Evolutionary conservation across 257 asterid genomes (phyloP).

Genomic region (Nicotiana tabacum): DNA sequence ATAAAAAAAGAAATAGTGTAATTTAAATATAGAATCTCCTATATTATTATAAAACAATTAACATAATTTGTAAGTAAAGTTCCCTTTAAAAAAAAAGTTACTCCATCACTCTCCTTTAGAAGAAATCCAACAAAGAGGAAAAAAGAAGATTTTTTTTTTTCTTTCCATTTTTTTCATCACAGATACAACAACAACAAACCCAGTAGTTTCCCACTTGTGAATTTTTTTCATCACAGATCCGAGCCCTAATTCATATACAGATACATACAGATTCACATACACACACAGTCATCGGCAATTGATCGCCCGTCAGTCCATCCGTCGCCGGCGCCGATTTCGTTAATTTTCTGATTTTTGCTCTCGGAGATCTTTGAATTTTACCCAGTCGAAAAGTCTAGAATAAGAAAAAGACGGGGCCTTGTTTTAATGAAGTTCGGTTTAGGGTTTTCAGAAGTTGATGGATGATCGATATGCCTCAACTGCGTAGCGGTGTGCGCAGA

Average conservation of each 20-base stretch:
- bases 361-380: slow-evolving; percentile 17
- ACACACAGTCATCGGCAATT: neutral
- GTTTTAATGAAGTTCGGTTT: slow-evolving; percentile 23
- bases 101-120: too few relatives aligned
- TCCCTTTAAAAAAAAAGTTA: too few relatives aligned
- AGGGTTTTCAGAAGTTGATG: slow-evolving; percentile 10
- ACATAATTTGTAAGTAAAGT: too few relatives aligned
- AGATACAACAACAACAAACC: neutral
- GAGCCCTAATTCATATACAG: slow-evolving; percentile 14
- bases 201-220: too few relatives aligned
- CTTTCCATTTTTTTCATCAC: neutral
- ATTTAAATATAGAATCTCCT: too few relatives aligned
- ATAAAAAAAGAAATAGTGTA: too few relatives aligned
- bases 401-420: neutral
- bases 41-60: too few relatives aligned
- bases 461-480: slow-evolving; percentile 45
- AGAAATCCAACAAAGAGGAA: too few relatives aligned
- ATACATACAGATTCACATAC: neutral
- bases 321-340: neutral
- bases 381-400: neutral
- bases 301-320: neutral
- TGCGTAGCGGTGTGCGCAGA: slow-evolving; percentile 45
- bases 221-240: slow-evolving; percentile 7
- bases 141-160: neutral
- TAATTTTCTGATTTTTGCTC: slow-evolving; percentile 2